Evolutionary conservation across 306 rosid genomes (phyloP), one percentile per base, ranked within the genome.

Genomic region (Oemleria cerasiformis): DNA sequence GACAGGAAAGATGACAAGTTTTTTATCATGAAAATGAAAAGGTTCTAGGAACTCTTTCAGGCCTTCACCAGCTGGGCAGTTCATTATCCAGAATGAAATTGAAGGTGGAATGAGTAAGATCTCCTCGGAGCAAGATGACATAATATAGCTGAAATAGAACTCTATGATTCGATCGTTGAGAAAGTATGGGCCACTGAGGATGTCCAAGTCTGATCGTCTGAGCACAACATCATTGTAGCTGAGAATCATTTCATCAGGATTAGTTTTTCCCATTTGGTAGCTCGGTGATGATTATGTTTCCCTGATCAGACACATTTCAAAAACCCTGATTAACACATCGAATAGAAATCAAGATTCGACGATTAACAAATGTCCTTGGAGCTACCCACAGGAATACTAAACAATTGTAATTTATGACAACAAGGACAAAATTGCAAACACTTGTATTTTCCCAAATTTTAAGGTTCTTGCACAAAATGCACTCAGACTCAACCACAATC

Each of bases 181-280:
- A 81, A 67, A 91, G 81, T 80, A 59, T 25, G 87, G 91, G 72
- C 96, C 96, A 12, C 84, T 51, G 21, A 94, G 96, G 73, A 91
- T 91, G 77, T 74, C 95, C 74, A 87, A 68, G 83, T 94, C 99
- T 3, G 92, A 85, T 59, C 72, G 76, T 73, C 99, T 78, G 61
- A 94, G 95, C 63, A 89, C 95, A 70, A 91, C 96, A 75, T 94
- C 99, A 7, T 94, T 84, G 79, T 87, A 94, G 86, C 95, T 85
- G 34, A 94, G 90, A 83, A 91, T 82, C 82, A 83, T 91, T 63
- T 86, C 88, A 73, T 90, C 88, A 36, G 86, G 85, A 61, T 71
- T 47, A 41, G 88, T 73, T 63, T 77, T 75, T 40, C 59, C 74
- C 97, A 91, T 91, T 44, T 64, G 63, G 68, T 42, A 69, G 67